Evolutionary conservation across 2,329 filamentous ascomycete genomes (phyloP), one percentile per base, ranked within the genome.

Genomic region (Colletotrichum sansevieriae): DNA sequence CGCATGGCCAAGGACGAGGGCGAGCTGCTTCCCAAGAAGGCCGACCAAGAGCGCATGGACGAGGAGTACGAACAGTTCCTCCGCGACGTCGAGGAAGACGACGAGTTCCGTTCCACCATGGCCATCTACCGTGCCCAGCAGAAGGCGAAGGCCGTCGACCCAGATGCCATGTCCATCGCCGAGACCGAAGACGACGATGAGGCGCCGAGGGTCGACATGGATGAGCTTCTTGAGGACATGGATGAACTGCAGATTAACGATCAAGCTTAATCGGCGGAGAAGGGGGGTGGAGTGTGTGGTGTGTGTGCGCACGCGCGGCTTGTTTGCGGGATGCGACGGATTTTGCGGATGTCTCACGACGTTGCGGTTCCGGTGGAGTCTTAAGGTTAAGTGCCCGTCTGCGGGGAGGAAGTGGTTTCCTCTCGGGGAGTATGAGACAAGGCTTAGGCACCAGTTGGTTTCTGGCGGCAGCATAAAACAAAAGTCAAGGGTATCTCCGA

Each of bases 11-110:
- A 90, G 81, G 95, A 98, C 71, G 93, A 98, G 78, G 92, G 92
- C 73, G 95, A 98, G 72, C 86, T 97, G 79, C 82, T 95, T 72
- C 93, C 93, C 41, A 91, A 93, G 84, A 94, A 97, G 82, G 85
- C 93, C 68, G 95, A 98, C 77, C 92, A 95, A 77, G 93, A 95
- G 68, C 90, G 90, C 71, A 90, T 97, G 84, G 95, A 98, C 77
- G 88, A 91, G 72, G 96, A 99, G 81, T 99, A 97, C 82, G 96
- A 99, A 83, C 89, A 95, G 88, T 99, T 99, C 89, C 83, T 99
- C 84, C 91, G 92, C 52, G 96, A 99, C 79, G 93, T 99, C 11
- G 97, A 99, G 81, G 95, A 98, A 78, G 96, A 99, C 78, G 87
- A 92, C 60, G 96, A 99, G 76, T 85, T 98, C 73, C 87, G 96